Evolutionary conservation across 345 rosid species (phyloP).

Genomic region (Ceriops zippeliana): DNA sequence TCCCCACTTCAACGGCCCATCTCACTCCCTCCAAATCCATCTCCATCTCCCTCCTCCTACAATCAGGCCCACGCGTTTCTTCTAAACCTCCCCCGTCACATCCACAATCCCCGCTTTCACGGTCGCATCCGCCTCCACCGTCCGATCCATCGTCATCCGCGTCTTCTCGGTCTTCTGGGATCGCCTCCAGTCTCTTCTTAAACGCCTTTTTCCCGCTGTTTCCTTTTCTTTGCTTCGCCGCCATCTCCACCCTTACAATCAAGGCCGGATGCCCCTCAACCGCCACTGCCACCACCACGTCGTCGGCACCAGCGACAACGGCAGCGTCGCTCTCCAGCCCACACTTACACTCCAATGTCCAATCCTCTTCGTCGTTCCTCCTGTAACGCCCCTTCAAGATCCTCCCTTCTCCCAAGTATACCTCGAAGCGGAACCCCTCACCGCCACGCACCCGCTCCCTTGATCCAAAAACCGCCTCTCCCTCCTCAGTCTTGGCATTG

Average conservation of each 20-base stretch:
- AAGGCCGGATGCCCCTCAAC: conserved; percentile 55
- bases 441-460: conserved; percentile 53
- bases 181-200: conserved; percentile 52
- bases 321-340: conserved; percentile 33
- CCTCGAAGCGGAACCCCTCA: conserved; percentile 70
- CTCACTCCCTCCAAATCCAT: conserved; percentile 38
- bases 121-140: conserved; percentile 27
- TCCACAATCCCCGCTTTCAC: conserved; percentile 28
- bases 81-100: conserved; percentile 18
- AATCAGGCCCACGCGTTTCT: conserved; percentile 23
- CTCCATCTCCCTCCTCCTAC: conserved; percentile 30
- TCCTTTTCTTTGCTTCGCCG: conserved; percentile 28
- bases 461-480: conserved; percentile 50
- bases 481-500: conserved; percentile 21
- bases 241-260: conserved; percentile 41
- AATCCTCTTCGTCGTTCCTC: conserved; percentile 40
- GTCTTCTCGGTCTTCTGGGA: conserved; percentile 65
- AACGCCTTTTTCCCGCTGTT: conserved; percentile 18
- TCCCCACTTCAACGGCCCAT: conserved; percentile 84
- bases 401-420: conserved; percentile 56
- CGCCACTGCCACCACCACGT: conserved; percentile 37
- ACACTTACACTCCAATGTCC: conserved; percentile 61
- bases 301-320: background rate
- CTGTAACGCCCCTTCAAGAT: conserved; percentile 56
- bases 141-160: conserved; percentile 27